Conservation (phyloP, 768 basidiomycete genomes). For the Agrocybe chaxingu region DNA sequence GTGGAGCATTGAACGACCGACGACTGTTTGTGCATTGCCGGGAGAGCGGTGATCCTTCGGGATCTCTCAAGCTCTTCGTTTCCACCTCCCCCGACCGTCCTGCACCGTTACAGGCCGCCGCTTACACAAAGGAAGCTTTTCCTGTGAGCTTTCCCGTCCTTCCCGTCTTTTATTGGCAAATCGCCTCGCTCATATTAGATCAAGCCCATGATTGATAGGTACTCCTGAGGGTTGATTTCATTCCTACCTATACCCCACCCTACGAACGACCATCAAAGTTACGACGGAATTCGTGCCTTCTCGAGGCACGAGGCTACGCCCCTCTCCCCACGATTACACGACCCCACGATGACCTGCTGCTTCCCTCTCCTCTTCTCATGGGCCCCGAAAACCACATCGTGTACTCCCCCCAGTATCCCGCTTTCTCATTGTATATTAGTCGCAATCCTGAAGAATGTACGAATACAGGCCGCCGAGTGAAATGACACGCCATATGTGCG, state of each 20-base stretch:
- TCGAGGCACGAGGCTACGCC: too few species aligned
- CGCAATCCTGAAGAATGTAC: too few species aligned
- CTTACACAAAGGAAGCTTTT: slow-evolving; percentile 12
- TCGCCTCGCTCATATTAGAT: slow-evolving; percentile 16
- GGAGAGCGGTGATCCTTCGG: slow-evolving; percentile 42
- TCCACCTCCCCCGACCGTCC: slow-evolving; percentile 43
- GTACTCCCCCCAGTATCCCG: too few species aligned
- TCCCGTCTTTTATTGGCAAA: slow-evolving; percentile 2
- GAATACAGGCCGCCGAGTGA: too few species aligned
- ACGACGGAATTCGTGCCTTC: background rate
- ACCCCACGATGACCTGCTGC: too few species aligned
- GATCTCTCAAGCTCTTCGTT: slow-evolving; percentile 49
- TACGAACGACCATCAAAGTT: slow-evolving; percentile 8
- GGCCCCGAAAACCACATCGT: too few species aligned
- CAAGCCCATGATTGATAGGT: slow-evolving; percentile 17
- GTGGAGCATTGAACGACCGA: slow-evolving; percentile 36
- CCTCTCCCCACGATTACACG: too few species aligned
- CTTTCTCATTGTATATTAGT: too few species aligned
- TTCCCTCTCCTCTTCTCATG: too few species aligned
- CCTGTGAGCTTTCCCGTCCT: slow-evolving; percentile 9
- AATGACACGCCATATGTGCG: background rate
- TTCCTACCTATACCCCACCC: slow-evolving; percentile 1
- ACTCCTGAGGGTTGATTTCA: slow-evolving; percentile 12
- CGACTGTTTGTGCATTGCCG: slow-evolving; percentile 39
- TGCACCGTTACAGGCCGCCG: slow-evolving; percentile 21